Evolutionary conservation across 2,329 filamentous ascomycete genomes (phyloP), one percentile per base, ranked within the genome.

Genomic region (Alternaria sp.): DNA sequence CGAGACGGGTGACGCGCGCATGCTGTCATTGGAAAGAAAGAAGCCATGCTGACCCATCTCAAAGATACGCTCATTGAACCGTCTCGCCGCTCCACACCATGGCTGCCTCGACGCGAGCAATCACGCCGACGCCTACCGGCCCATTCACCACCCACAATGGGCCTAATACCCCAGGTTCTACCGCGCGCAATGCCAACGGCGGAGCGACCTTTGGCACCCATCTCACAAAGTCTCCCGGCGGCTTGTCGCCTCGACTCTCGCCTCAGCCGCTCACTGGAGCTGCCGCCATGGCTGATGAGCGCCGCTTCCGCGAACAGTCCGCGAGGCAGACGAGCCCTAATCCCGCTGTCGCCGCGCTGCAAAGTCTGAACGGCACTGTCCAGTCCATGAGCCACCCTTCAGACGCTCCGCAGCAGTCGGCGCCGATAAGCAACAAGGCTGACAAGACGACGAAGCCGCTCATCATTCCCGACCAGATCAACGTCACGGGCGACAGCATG

Each of bases 281-380:
- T 19, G 81, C 81, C 60, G 84, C 83, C 44, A 76, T 85, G 69
- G 81, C 81, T 49, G 84, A 85, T 68, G 78, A 85, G 68, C 82
- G 82, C 61, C 79, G 81, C 47, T 76, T 75, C 61, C 76, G 79
- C 61, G 79, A 83, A 62, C 79, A 82, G 60, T 75, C 79, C 59
- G 73, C 80, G 59, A 77, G 81, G 40, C 81, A 82, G 66, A 82
- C 80, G n/a, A 85, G 81, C 65, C 83, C 83, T 3, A 85, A 86
- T 59, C 83, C 83, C 15, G 81, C 79, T 17, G 72, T 77, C 23
- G 78, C 80, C 44, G 82, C 82, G 15, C 75, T 85, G 65, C 82
- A 81, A 57, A 80, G 78, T 46, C 75, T 85, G 64, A 79, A 83
- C 57, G 82, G 81, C 46, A 74, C 67, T 52, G 73, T 72, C 51